phyloP scores from a whole-genome alignment of 108 stramenopile genomes.

The Discostella pseudostelligera region DNA sequence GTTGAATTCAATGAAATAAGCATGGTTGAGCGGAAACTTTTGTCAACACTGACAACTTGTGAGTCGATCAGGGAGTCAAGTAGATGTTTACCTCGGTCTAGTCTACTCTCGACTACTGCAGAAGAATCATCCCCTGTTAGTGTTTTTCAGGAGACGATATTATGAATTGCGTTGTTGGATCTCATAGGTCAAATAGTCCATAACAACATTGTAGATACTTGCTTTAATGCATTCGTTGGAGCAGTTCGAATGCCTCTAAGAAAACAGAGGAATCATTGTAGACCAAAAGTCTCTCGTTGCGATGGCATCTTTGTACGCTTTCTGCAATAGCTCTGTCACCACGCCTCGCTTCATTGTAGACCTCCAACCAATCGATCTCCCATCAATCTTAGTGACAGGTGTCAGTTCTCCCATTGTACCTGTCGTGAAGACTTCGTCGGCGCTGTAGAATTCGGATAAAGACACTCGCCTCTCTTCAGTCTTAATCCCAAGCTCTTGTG shows the following conservation, averaged over 20 bases:
- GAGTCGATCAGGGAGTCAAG: constrained; percentile 3
- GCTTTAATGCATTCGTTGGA: too few relatives aligned
- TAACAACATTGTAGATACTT: too few relatives aligned
- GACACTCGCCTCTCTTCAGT: constrained; percentile 66
- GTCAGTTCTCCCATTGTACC: constrained; percentile 95
- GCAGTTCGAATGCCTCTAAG: too few relatives aligned
- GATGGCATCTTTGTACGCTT: constrained; percentile 57
- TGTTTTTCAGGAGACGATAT: background rate
- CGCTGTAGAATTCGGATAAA: constrained; percentile 84
- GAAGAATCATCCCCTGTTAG: constrained; percentile 1
- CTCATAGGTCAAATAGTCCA: too few relatives aligned
- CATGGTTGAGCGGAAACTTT: constrained; percentile 11
- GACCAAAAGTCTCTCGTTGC: constrained; percentile 35
- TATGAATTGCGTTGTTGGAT: too few relatives aligned
- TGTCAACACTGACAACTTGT: constrained; percentile 3
- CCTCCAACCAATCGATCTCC: constrained; percentile 72
- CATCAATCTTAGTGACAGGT: constrained; percentile 88
- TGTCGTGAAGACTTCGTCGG: constrained; percentile 92
- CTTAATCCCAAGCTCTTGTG: constrained; percentile 69
- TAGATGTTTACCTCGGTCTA: constrained; percentile 3
- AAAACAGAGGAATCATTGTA: constrained; percentile 39
- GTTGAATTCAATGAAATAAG: constrained; percentile 22
- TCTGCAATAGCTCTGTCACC: constrained; percentile 74
- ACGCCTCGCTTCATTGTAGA: constrained; percentile 37
- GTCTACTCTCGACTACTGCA: background rate